Base-by-base conservation (phyloP, 306 rosid species). In the Malus sylvestris region DNA sequence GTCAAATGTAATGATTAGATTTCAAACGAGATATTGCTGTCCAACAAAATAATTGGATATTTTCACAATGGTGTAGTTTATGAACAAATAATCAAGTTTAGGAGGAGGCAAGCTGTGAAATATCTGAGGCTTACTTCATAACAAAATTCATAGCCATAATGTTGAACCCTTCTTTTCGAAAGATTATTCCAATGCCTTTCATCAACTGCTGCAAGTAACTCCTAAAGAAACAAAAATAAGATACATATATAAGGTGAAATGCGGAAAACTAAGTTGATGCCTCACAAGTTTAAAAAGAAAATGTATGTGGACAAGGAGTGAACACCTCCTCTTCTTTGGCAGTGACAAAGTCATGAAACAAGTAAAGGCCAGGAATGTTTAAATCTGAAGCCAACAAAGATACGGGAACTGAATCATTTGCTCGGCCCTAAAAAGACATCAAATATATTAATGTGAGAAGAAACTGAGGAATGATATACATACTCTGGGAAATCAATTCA, bases 121-220 rank as follows among this genome's bases (percentile, higher is more conserved):
- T 22, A 12, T 38, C 32, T 42, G 72, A 65, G 68, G 73, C 90
- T 79, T 80, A 94, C 97, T 80, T 87, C 91, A 75, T 94, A 94
- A 81, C 90, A 81, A 79, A 94, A 94, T 75, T 91, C 96, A 80
- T 85, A 94, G 67, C 97, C 97, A 79, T 94, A 91, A 80, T 90
- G 98, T 81, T 94, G 98, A 89, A 94, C 97, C 85, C 95, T 91
- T 78, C 98, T 86, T 86, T 91, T 91, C 9, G 97, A 72, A 64
- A 90, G 95, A 82, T 80, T 68, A 27, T 84, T 86, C 98, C 96
- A 94, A 58, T 93, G 91, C 60, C 83, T 78, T 58, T 70, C 67
- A 82, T 94, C 98, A 77, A 94, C 93, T 55, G 89, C 90, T 62
- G 67, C 79, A 29, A 94, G 91, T 75, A 94, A 81, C 63, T 77